Evolutionary conservation across 1,284 basidiomycete species (phyloP), one percentile per base, ranked within the genome.

Genomic region (Irpex lacteus): DNA sequence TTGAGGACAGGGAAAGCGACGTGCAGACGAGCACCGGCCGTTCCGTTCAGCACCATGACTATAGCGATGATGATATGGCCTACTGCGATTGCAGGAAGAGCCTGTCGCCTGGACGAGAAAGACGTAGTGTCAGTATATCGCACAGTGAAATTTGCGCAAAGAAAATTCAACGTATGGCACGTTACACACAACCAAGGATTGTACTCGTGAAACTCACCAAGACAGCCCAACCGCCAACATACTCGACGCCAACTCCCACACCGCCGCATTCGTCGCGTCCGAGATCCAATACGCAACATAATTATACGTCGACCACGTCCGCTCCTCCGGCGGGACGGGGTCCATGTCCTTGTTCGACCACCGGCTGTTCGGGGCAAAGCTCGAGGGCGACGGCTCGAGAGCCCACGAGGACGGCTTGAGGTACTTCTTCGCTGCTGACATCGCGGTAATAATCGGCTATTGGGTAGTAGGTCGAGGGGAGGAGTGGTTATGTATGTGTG

Each of bases 321-420:
- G 67, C 68, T 72, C 67, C 52, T 83, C 72, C 1, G 76, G 79
- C 34, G 87, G 86, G 7, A 89, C 87, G 2, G 89, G 89, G 68
- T 91, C 89, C 85, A 90, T 89, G 70, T 91, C 89, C 70, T 83
- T 83, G 75, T 92, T 92, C 67, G 85, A 89, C 86, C 87, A 89
- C 70, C 80, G 76, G 69, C 76, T 73, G 57, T 71, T 77, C 38
- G 81, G 78, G 6, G 85, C 85, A 65, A 85, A 84, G 9, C 82
- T 83, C n/a, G 81, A 79, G 26, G 80, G 72, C 62, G 79, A 77
- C 11, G 78, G 80, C 68, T 83, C 79, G n/a, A 85, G 77, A 4
- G 67, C 77, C 84, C 84, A 85, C 63, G 72, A 66, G n/a, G 72
- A 71, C 4, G 70, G 71, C 59, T 68, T 70, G 44, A 73, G 60